Evolutionary conservation across 2,329 filamentous ascomycete species (phyloP).

Genomic region (Xylariales sp.): DNA sequence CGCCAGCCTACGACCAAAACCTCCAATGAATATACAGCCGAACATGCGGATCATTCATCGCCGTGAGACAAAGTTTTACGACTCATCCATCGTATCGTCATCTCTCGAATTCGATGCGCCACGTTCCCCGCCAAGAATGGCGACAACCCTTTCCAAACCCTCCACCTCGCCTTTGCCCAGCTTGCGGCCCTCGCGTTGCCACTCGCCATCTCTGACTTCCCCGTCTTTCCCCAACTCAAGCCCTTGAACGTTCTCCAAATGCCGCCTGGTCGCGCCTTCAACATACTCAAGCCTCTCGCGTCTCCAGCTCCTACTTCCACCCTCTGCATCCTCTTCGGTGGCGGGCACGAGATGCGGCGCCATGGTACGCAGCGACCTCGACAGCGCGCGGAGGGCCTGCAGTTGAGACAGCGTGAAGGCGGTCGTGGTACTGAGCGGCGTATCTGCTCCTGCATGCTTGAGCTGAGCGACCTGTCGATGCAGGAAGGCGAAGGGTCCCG

Average conservation of each 20-base stretch:
- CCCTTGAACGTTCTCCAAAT: slow-evolving; percentile 67
- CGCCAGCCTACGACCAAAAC: no score
- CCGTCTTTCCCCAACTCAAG: slow-evolving; percentile 60
- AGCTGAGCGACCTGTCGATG: slow-evolving; percentile 46
- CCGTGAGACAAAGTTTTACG: slow-evolving; percentile 18
- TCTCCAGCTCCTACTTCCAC: slow-evolving; percentile 49
- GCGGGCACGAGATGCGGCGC: slow-evolving; percentile 55
- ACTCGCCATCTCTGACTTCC: slow-evolving; percentile 61
- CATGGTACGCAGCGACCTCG: slow-evolving; percentile 55
- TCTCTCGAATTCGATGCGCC: neutral
- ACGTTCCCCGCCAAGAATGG: slow-evolving; percentile 35
- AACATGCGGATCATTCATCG: neutral
- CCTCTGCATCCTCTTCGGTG: slow-evolving; percentile 28
- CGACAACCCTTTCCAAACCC: slow-evolving; percentile 47
- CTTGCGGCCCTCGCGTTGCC: slow-evolving; percentile 51
- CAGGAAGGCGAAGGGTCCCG: slow-evolving; percentile 51
- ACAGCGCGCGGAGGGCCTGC: slow-evolving; percentile 68
- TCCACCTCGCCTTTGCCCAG: slow-evolving; percentile 51
- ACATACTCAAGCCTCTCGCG: slow-evolving; percentile 77
- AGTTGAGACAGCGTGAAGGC: slow-evolving; percentile 80
- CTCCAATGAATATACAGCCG: neutral
- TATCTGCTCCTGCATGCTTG: slow-evolving; percentile 43
- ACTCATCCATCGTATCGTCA: slow-evolving; percentile 20
- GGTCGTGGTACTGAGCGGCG: slow-evolving; percentile 64
- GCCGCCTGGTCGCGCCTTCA: slow-evolving; percentile 70